Evolutionary conservation across 2,329 filamentous ascomycete species (phyloP), one percentile per base, ranked within the genome.

Genomic region (Claviceps maximensis): DNA sequence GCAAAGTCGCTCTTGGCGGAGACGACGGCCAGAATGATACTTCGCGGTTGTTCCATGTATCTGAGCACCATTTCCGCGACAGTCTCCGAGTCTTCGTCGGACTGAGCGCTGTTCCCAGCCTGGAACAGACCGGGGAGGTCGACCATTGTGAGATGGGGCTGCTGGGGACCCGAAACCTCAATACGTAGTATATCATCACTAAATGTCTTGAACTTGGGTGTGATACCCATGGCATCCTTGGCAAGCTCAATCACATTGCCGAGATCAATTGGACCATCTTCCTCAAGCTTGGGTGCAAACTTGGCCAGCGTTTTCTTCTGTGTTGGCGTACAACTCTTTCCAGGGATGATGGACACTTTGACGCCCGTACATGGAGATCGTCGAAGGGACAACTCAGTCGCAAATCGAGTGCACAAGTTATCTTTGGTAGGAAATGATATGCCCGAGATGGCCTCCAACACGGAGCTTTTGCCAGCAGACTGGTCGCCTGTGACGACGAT

Each of bases 371-470:
- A 49, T 0, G 63, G n/a, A 2, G 64, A 65, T n/a, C 73, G 71
- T 19, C 79, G 73, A 6, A 84, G 69, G 17, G 80, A 70, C 21
- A 84, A 66, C 62, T 85, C 79, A 0, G 79, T 85, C 0, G 80
- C 75, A 56, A 84, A 84, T 0, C 78, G 71, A 0, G 82, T 84
- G 62, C 80, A 84, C 0, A 83, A 61, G 33, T 72, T 76, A 50
- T 78, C 76, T 27, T 79, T 77, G 19, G 71, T 67, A 0, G 80
- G 80, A 56, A 85, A 85, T 0, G 73, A 70, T 1, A 85, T 71
- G 6, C 77, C 73, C 0, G 80, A 81, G 42, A 86, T 78, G 1
- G 79, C 81, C 58, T 85, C 79, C 0, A 85, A 72, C 0, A 84
- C 78, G 0, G 79, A 83, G 52, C 77, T 82, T 61, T 85, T 85